phyloP scores from a whole-genome alignment of 1,284 basidiomycete genomes.

The Athelia sp. region DNA sequence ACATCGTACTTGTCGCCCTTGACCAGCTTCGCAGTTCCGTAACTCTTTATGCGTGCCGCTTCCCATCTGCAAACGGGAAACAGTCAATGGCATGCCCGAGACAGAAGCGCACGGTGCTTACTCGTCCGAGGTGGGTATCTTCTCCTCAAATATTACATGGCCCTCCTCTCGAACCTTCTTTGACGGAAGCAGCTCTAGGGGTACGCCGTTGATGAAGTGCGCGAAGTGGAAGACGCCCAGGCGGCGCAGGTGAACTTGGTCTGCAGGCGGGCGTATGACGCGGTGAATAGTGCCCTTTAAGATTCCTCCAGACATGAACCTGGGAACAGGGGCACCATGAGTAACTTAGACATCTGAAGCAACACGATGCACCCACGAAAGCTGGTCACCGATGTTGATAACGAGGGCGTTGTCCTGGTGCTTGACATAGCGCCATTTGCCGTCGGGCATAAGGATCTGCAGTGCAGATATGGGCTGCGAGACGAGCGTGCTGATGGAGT shows the following conservation, averaged over 20 bases:
- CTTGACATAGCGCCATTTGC: conserved; percentile 44
- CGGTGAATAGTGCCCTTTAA: conserved; percentile 42
- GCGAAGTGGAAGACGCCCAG: conserved; percentile 43
- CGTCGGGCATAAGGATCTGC: conserved; percentile 41
- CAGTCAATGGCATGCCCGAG: conserved; percentile 1
- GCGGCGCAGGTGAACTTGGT: conserved; percentile 34
- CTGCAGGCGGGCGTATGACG: conserved; percentile 36
- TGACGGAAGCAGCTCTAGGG: conserved; percentile 23
- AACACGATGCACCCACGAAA: conserved; percentile 22
- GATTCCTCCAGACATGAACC: conserved; percentile 28
- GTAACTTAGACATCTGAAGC: no score
- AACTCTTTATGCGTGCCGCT: conserved; percentile 26
- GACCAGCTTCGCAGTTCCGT: conserved; percentile 24
- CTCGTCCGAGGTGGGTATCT: conserved; percentile 26
- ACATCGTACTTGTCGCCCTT: conserved; percentile 30
- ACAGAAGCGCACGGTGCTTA: conserved; percentile 9
- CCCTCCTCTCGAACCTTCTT: conserved; percentile 25
- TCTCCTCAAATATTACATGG: conserved; percentile 22
- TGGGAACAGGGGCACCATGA: no score
- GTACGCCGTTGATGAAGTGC: conserved; percentile 23
- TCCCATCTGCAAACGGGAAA: conserved; percentile 28
- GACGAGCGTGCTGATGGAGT: conserved; percentile 33
- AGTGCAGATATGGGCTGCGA: conserved; percentile 44
- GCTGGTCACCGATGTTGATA: conserved; percentile 42
- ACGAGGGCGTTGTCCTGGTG: conserved; percentile 31